Base-by-base conservation (phyloP, 306 rosid genomes). In the Amphicarpaea edgeworthii region DNA sequence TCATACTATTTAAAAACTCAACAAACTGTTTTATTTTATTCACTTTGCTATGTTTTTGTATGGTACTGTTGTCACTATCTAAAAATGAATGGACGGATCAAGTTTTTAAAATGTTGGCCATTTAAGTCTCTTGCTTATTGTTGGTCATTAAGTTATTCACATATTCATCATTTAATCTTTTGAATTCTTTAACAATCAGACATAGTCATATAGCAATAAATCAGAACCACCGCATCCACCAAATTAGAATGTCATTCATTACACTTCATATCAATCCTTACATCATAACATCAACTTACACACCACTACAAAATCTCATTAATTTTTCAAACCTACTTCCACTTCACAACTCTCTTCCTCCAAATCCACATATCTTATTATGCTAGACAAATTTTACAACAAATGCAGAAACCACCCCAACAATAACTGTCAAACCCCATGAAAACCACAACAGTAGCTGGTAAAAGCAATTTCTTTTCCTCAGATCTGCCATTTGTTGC, bases 401-500 rank as follows among this genome's bases (percentile, higher is more conserved):
- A 24, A 24, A 24, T 26, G 10, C 10, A 26, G 19, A 8, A 12
- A 26, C 40, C 64, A 26, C 7, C 64, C 24, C 19, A 26, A 14
- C 10, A 26, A 26, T 26, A 26, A 58, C 19, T 26, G 4, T 24
- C 38, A 58, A 24, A 12, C 64, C 40, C 38, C 64, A 58, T 55
- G 63, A 55, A 21, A 34, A 21, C 64, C 64, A 24, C 2, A 0
- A 24, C 12, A 58, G 9, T 4, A 55, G 16, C 34, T 21, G 11
- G 62, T 55, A 21, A 23, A 55, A 55, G 37, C 16, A 55, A 55
- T 19, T 11, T 10, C 37, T 55, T 21, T 55, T 12, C 16, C 62
- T 55, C 34, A 58, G 64, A 58, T 58, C 64, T 12, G 30, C 17
- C 64, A 12, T 58, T 58, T 15, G 41, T 28, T 28, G 19, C 64